Percentiles rank a stretch among this genome's conserved stretches.
phyloP scores from a whole-genome alignment of 1,284 basidiomycete genomes.

The Trametes versicolor region DNA sequence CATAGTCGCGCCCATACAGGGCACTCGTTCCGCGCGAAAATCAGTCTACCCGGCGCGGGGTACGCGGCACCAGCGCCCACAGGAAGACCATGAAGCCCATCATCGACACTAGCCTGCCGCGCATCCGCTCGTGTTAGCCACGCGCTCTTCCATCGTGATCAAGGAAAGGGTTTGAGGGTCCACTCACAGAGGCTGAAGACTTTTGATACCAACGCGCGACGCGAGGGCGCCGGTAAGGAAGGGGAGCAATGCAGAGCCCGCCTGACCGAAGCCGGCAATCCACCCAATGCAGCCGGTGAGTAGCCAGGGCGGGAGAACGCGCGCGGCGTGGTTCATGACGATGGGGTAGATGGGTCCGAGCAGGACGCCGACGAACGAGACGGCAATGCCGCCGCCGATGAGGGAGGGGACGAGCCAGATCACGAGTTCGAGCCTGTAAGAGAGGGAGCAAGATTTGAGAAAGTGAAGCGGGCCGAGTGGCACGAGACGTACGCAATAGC shows the following conservation, averaged over 20 bases:
- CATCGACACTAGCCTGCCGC: constrained; percentile 36
- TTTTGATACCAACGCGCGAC: constrained; percentile 50
- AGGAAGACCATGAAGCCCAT: constrained; percentile 36
- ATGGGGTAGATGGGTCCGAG: constrained; percentile 65
- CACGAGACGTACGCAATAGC: constrained; percentile 46
- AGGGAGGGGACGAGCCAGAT: constrained; percentile 70
- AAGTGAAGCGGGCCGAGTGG: neutral
- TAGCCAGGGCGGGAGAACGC: constrained; percentile 60
- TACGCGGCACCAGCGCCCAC: constrained; percentile 36
- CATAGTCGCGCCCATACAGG: neutral
- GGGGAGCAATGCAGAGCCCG: constrained; percentile 62
- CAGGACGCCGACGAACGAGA: constrained; percentile 63
- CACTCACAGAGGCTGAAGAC: constrained; percentile 37
- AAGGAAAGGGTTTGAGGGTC: neutral
- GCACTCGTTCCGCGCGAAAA: neutral
- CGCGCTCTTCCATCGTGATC: too few species aligned
- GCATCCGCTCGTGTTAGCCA: neutral
- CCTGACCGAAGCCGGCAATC: constrained; percentile 64
- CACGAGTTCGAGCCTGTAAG: constrained; percentile 58
- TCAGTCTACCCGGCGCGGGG: constrained; percentile 28
- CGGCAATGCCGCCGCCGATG: constrained; percentile 60
- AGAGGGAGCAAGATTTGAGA: neutral
- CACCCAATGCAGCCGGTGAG: constrained; percentile 66
- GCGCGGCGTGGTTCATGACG: constrained; percentile 58
- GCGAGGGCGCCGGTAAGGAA: constrained; percentile 67